Evolutionary conservation across 108 stramenopile genomes (phyloP).

Genomic region (Discostella stelligeroides): DNA sequence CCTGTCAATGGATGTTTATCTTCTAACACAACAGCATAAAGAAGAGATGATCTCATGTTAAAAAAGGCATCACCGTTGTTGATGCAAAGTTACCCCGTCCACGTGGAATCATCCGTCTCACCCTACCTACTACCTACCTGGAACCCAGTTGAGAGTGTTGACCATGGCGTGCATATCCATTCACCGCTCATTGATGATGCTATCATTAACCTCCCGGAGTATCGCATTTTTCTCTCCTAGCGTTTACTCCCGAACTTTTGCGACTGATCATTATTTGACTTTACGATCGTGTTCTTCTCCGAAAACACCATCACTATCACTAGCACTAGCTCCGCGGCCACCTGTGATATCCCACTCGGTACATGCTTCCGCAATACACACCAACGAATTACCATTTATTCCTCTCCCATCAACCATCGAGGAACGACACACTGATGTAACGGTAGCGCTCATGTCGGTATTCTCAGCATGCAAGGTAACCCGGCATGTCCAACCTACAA

Average conservation of each 20-base stretch:
- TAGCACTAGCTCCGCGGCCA: not conserved
- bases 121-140: too few relatives aligned
- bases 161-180: not conserved
- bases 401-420: constrained; percentile 11
- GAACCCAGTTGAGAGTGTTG: not conserved
- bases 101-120: too few relatives aligned
- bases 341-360: not conserved
- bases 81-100: too few relatives aligned
- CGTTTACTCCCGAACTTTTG: not conserved
- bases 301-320: too few relatives aligned
- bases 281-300: too few relatives aligned
- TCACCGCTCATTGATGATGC: too few relatives aligned
- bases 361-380: not conserved
- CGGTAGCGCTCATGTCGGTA: constrained; percentile 47
- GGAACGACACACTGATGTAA: constrained; percentile 28
- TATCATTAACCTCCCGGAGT: too few relatives aligned
- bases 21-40: too few relatives aligned
- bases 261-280: not conserved
- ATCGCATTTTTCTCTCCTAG: too few relatives aligned
- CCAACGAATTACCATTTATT: not conserved
- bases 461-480: constrained; percentile 48
- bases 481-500: constrained; percentile 35
- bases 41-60: too few relatives aligned
- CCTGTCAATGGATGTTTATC: too few relatives aligned
- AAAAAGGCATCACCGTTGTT: too few relatives aligned